Evolutionary conservation across 2,329 filamentous ascomycete species (phyloP).

Genomic region (Pseudogymnoascus sp.): DNA sequence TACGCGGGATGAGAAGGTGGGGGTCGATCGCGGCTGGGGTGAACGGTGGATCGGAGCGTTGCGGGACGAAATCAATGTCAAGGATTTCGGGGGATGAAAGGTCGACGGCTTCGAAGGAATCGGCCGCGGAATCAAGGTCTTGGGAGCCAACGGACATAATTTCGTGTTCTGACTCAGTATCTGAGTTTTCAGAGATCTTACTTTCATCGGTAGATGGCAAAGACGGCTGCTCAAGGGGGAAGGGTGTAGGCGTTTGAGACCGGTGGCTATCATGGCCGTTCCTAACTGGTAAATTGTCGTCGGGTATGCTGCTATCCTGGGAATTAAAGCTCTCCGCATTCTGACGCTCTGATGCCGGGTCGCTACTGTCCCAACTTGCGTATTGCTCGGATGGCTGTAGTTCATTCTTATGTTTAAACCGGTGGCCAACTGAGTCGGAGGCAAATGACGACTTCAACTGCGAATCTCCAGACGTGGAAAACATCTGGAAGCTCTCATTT

Average conservation of each 20-base stretch:
- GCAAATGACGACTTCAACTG: conserved; percentile 17
- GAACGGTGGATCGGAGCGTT: conserved; percentile 48
- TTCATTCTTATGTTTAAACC: not conserved
- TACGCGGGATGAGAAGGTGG: conserved; percentile 43
- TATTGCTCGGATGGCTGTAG: not conserved
- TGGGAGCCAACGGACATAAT: conserved; percentile 12
- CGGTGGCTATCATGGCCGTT: not conserved
- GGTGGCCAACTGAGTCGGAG: not conserved
- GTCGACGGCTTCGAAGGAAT: not conserved
- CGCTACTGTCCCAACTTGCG: not conserved
- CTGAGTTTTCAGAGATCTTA: not conserved
- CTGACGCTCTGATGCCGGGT: not conserved
- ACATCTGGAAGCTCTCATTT: conserved; percentile 51
- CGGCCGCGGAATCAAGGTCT: not conserved
- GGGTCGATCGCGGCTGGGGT: conserved; percentile 48
- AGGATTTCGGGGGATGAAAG: conserved; percentile 32
- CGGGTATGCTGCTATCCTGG: not conserved
- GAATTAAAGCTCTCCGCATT: conserved; percentile 2
- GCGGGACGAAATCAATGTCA: conserved; percentile 51
- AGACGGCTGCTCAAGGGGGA: conserved; percentile 19
- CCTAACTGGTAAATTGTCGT: not conserved
- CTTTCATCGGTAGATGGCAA: conserved; percentile 9
- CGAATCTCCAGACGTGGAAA: conserved; percentile 46
- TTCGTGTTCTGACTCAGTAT: conserved; percentile 10
- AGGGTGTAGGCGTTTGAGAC: not conserved